Evolutionary conservation across 345 rosid species (phyloP).

Genomic region (Salix arbutifolia): DNA sequence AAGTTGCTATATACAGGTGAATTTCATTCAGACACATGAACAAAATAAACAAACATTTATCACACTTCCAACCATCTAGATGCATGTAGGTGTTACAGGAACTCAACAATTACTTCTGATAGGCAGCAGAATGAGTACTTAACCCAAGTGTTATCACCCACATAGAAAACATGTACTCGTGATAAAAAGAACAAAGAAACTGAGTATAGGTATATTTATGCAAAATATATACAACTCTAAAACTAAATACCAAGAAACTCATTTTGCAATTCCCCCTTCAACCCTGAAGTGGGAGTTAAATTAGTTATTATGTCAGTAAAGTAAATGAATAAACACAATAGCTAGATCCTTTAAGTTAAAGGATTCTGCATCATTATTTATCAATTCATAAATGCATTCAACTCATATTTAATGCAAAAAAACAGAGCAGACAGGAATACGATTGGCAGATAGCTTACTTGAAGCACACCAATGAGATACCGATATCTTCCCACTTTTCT

Average conservation of each 20-base stretch:
- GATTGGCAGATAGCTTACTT: constrained; percentile 42
- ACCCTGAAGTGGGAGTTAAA: neutral
- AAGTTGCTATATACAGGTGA: neutral
- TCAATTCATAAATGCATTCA: too few relatives aligned
- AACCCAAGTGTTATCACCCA: too few relatives aligned
- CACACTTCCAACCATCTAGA: neutral
- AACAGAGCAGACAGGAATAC: neutral
- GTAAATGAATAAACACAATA: neutral
- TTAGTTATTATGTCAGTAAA: neutral
- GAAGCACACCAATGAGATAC: constrained; percentile 40
- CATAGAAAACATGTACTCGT: too few relatives aligned
- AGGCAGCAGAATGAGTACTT: neutral
- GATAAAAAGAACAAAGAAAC: too few relatives aligned
- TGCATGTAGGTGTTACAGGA: neutral
- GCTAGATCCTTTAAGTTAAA: too few relatives aligned
- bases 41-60: neutral
- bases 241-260: too few relatives aligned
- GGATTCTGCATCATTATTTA: too few relatives aligned
- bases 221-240: too few relatives aligned
- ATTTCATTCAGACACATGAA: neutral
- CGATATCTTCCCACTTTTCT: constrained; percentile 25
- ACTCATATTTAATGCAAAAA: neutral
- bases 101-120: neutral
- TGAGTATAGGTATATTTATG: too few relatives aligned
- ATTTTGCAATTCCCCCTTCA: neutral